A percentile compares a stretch with the other conserved stretches of the same genome.
Evolutionary conservation across 2,329 filamentous ascomycete genomes (phyloP).

Genomic region (Fusarium pseudocircinatum): DNA sequence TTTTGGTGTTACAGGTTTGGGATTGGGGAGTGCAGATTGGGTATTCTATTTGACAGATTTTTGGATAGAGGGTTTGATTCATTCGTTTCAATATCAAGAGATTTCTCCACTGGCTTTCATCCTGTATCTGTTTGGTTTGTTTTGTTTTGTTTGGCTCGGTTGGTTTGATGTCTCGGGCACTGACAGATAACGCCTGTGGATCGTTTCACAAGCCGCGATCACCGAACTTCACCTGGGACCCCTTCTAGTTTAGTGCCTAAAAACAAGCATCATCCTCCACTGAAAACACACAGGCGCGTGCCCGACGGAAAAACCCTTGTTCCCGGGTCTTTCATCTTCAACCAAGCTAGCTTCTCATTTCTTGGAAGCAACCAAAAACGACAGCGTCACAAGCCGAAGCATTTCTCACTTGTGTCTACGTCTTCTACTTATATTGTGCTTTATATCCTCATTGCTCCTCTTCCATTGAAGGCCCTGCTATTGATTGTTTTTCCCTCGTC

Average conservation of each 20-base stretch:
- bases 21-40: not conserved
- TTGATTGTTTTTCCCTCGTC: not conserved
- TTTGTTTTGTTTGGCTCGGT: not conserved
- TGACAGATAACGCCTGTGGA: constrained; percentile 1
- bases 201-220: not conserved
- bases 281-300: not conserved
- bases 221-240: constrained; percentile 3
- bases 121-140: not conserved
- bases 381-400: constrained; percentile 22
- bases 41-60: not conserved
- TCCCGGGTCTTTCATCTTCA: constrained; percentile 17
- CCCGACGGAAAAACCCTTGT: constrained; percentile 40
- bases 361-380: constrained; percentile 19
- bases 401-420: constrained; percentile 15
- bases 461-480: not conserved
- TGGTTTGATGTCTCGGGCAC: not conserved
- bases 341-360: constrained; percentile 13
- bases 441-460: not conserved
- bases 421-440: not conserved
- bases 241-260: constrained; percentile 18
- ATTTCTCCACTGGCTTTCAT: not conserved
- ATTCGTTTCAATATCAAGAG: constrained; percentile 12
- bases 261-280: constrained; percentile 10
- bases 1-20: not conserved
- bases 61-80: constrained; percentile 4